phyloP scores from a whole-genome alignment of 495 filamentous ascomycete species.

The Penicillium samsonianum region DNA sequence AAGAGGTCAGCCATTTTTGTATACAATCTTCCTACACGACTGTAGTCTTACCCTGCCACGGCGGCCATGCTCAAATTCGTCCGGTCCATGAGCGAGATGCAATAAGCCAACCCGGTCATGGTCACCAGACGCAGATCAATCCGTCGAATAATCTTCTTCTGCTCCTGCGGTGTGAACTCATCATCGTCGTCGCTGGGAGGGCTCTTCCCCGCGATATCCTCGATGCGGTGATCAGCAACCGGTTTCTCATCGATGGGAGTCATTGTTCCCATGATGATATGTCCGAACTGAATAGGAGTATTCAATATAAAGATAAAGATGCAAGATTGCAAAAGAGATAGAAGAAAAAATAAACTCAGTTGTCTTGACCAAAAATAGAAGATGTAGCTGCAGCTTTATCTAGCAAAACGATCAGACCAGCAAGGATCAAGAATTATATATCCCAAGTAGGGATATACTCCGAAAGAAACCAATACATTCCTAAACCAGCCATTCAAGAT shows the following conservation, averaged over 20 bases:
- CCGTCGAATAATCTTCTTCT: slow-evolving; percentile 54
- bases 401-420: background rate
- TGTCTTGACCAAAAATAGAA: background rate
- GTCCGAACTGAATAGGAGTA: background rate
- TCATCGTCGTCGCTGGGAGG: slow-evolving; percentile 33
- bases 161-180: slow-evolving; percentile 39
- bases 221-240: slow-evolving; percentile 31
- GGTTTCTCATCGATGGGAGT: slow-evolving; percentile 27
- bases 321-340: background rate
- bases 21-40: background rate
- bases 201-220: slow-evolving; percentile 28
- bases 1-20: slow-evolving; percentile 8
- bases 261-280: background rate
- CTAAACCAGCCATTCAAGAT: background rate
- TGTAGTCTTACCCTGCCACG: slow-evolving; percentile 54
- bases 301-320: background rate
- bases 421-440: slow-evolving; percentile 6
- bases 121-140: slow-evolving; percentile 65
- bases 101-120: slow-evolving; percentile 66
- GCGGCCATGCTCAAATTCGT: slow-evolving; percentile 65
- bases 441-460: background rate
- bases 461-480: background rate
- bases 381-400: background rate
- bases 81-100: slow-evolving; percentile 66
- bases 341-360: background rate